A percentile compares a stretch with the other conserved stretches of the same genome.
Conservation (phyloP, 2,329 filamentous ascomycete species). For the Aspergillus sp. region DNA sequence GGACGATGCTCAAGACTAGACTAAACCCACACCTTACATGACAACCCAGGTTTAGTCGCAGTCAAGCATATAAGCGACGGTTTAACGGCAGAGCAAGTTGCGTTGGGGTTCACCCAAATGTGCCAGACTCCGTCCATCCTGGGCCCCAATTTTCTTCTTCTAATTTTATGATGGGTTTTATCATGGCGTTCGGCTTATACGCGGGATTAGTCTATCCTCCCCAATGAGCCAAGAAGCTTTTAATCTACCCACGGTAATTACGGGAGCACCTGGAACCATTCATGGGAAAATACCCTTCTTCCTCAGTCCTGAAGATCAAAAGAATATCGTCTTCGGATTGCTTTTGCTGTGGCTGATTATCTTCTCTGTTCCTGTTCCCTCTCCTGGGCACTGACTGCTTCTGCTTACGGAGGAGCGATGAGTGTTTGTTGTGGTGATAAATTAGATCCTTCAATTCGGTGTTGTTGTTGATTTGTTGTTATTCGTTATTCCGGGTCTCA, state of each 20-base stretch:
- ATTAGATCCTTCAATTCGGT: no score
- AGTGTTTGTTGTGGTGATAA: conserved; percentile 4
- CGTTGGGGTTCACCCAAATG: background rate
- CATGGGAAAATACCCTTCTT: background rate
- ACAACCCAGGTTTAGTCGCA: background rate
- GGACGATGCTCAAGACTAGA: background rate
- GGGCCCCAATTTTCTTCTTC: background rate
- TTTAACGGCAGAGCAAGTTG: background rate
- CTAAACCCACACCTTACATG: background rate
- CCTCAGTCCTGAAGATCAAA: background rate
- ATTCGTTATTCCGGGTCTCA: background rate
- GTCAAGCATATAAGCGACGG: background rate
- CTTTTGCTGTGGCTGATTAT: background rate
- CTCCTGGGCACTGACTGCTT: background rate
- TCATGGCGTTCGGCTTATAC: conserved; percentile 1
- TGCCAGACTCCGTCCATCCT: background rate
- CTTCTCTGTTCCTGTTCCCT: background rate
- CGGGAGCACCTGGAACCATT: background rate
- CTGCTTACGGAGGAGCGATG: background rate
- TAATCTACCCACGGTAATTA: background rate
- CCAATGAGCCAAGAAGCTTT: background rate
- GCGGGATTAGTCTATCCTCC: background rate
- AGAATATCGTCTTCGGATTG: background rate
- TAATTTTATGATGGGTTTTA: conserved; percentile 2
- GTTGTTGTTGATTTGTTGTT: background rate